Evolutionary conservation across 2,329 filamentous ascomycete genomes (phyloP).

Genomic region (Sporothrix curviconia): DNA sequence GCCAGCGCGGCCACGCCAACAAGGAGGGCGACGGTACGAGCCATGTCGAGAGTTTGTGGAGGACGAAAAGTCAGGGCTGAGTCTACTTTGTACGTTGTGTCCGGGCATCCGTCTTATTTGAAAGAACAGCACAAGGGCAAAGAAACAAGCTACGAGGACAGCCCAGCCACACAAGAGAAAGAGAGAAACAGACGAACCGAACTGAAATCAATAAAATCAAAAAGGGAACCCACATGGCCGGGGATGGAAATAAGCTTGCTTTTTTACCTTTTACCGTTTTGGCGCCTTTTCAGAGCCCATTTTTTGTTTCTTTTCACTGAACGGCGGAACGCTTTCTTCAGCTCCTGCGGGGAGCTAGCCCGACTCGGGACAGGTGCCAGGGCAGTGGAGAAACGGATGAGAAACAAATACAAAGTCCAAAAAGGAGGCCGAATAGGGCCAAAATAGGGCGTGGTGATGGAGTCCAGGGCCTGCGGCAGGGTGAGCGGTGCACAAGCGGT

Average conservation of each 20-base stretch:
- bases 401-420: too few relatives aligned
- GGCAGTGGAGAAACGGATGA: background rate
- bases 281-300: background rate
- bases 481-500: too few relatives aligned
- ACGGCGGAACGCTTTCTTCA: background rate
- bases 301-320: background rate
- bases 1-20: background rate
- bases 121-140: background rate
- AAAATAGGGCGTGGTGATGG: too few relatives aligned
- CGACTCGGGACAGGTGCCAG: background rate
- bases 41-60: background rate
- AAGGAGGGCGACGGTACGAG: slow-evolving; percentile 6
- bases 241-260: background rate
- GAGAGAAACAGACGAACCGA: too few relatives aligned
- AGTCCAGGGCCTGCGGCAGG: too few relatives aligned
- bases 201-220: slow-evolving; percentile 1
- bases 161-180: background rate
- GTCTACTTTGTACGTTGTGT: background rate
- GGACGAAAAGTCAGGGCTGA: background rate
- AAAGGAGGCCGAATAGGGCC: too few relatives aligned
- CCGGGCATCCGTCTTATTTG: background rate
- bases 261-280: background rate
- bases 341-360: slow-evolving; percentile 1
- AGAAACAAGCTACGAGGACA: background rate
- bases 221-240: background rate